Evolutionary conservation across 164 flowering plant species (phyloP), one percentile per base, ranked within the genome.

Genomic region (Protea cynaroides): DNA sequence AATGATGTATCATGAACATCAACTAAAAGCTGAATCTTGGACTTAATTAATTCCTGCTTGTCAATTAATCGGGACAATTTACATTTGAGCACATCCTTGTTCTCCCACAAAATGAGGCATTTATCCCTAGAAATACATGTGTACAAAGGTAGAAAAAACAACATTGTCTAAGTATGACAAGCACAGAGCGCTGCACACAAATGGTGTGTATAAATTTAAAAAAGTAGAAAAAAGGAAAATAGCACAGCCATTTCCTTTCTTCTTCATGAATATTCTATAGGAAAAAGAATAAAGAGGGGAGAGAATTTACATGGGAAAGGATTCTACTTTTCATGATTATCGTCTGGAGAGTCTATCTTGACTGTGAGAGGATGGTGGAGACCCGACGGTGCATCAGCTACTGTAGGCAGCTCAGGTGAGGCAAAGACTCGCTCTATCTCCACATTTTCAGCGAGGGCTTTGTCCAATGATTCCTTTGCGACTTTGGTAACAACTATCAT

Each of bases 381-480:
- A 83, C 82, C 86, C 25, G 58, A 68, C 7, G 78, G 46, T 49
- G 78, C 25, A 34, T 79, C 85, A n/a, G 74, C 82, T 24, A 69
- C 71, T 38, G 78, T 55, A 0, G 92, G 93, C 37, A 86, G 64
- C 65, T 73, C 69, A 6, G 85, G 75, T 1, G 85, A 61, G 29
- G 72, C 68, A 9, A 71, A 44, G 38, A 67, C 43, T 47, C 66
- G 84, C 21, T 82, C 92, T 7, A 80, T 14, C 59, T 83, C 89
- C 15, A 62, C 81, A 57, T 86, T 84, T 75, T 89, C 97, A 37
- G 87, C 92, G 71, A 94, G 74, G 19, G 98, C 97, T 76, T 89
- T 94, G 17, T 90, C 91, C 72, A 94, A 67, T 64, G 98, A 83
- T 58, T 83, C 64, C 67, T 86, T 90, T 36, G 98, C 95, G 21